A percentile compares a stretch with the other conserved stretches of the same genome.
These are phyloP conservation scores for Citrus sp. DNA, from an alignment of 345 rosid genomes.

Conservation along the genomic window DNA sequence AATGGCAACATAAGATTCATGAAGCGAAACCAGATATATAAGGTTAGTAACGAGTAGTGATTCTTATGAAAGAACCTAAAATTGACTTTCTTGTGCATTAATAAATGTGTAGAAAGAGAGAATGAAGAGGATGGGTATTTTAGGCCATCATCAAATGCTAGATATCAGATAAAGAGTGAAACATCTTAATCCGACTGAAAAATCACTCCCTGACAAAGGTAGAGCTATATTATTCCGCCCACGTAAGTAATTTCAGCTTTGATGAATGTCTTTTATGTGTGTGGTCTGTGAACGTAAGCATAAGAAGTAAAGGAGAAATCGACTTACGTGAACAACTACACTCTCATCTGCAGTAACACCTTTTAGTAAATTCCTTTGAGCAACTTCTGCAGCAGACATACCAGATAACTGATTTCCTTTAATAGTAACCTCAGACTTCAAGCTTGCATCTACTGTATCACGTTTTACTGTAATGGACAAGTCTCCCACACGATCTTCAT, in stretches of 20 bases:
- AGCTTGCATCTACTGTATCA: conserved; percentile 31
- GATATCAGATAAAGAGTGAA: neutral
- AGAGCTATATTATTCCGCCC: neutral
- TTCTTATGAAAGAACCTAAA: neutral
- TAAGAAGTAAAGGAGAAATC: neutral
- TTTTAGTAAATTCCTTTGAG: conserved; percentile 52
- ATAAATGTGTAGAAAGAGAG: neutral
- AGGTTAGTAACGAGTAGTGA: neutral
- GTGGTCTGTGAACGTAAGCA: neutral
- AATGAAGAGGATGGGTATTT: neutral
- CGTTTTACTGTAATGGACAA: conserved; percentile 46
- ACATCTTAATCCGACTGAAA: neutral
- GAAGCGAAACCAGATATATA: neutral
- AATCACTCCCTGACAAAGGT: neutral
- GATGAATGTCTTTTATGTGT: neutral
- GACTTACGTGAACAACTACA: conserved; percentile 59
- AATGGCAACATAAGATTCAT: too few relatives aligned
- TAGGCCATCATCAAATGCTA: neutral
- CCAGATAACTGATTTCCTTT: conserved; percentile 23
- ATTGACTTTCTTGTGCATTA: neutral
- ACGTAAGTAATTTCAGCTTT: neutral
- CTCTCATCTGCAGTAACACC: conserved; percentile 70
- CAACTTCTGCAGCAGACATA: conserved; percentile 31
- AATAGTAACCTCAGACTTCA: conserved; percentile 28
- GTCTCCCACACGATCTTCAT: conserved; percentile 53